Evolutionary conservation across 805 yeast species (phyloP), one percentile per base, ranked within the genome.

Genomic region (Barnettozyma siamensis): DNA sequence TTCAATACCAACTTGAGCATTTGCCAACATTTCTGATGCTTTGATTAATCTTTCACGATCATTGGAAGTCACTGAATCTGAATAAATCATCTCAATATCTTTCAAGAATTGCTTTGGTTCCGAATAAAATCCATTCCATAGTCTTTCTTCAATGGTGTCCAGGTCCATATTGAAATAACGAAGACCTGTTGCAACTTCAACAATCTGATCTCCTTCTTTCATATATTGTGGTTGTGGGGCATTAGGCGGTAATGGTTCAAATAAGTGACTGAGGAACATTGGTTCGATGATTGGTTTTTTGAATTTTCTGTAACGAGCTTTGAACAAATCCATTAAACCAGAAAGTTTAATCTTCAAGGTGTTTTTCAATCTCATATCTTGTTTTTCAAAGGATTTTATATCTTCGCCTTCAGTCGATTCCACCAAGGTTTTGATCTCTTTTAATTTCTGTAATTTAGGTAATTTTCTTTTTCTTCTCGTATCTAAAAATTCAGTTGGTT

Each of bases 91-190:
- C 55, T 82, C 88, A 33, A 93, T 74, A 57, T 93, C 99, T 49
- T 75, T 77, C 51, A 89, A 65, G 56, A 85, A 91, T 59, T 93
- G 97, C 49, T 78, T 81, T 12, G 98, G 97, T 54, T 88, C 96
- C 30, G 87, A 81, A 56, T 93, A 93, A 60, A 65, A 93, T 0
- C 99, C 99, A 61, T 93, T 93, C 99, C 99, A 93, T 41, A 93
- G 64, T 44, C 99, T 72, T 58, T 93, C 98, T 57, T 93, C 99
- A 27, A 93, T 77, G 15, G 88, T 81, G 56, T 93, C 99, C 41
- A 93, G 66, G 55, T 93, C 99, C 85, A 93, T 93, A 53, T 93
- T 93, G 65, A 71, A 74, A 56, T 71, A 91, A 48, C 69, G 72
- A 42, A 75, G 76, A 3, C 93, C 94, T 0, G 95, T 83, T 0